A percentile compares a stretch with the other conserved stretches of the same genome.
These are phyloP conservation scores for Cutaneotrichosporon sp. DNA, from an alignment of 1,284 basidiomycete species.

Conservation along the genomic window DNA sequence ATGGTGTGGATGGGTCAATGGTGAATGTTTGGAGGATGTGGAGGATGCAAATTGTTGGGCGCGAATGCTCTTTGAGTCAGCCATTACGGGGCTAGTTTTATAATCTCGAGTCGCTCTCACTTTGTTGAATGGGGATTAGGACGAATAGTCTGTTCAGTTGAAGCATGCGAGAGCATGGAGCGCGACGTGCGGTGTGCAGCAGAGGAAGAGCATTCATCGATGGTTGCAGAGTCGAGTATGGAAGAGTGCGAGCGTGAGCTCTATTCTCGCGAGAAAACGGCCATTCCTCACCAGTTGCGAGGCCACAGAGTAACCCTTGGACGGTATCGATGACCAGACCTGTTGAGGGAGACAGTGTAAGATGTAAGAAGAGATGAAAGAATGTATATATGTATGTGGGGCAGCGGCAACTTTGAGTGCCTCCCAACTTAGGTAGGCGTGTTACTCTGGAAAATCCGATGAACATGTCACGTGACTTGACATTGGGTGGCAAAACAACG, in stretches of 20 bases:
- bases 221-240: background rate
- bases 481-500: slow-evolving; percentile 10
- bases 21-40: slow-evolving; percentile 4
- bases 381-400: background rate
- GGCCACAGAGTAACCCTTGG: slow-evolving; percentile 1
- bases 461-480: background rate
- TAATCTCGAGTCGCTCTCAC: background rate
- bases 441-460: background rate
- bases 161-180: background rate
- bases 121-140: background rate
- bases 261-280: slow-evolving; percentile 1
- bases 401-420: background rate
- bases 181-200: background rate
- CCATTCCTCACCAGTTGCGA: slow-evolving; percentile 6
- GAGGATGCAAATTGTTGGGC: slow-evolving; percentile 5
- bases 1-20: slow-evolving; percentile 24
- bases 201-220: slow-evolving; percentile 1
- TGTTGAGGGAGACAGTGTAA: slow-evolving; percentile 4
- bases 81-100: background rate
- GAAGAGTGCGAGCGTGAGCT: slow-evolving; percentile 7
- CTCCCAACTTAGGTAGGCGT: background rate
- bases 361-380: background rate
- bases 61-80: background rate
- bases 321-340: background rate
- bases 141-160: background rate